A percentile compares a stretch with the other conserved stretches of the same genome.
Evolutionary conservation across 768 basidiomycete genomes (phyloP).

Genomic region (Leccinum aurantiacum): DNA sequence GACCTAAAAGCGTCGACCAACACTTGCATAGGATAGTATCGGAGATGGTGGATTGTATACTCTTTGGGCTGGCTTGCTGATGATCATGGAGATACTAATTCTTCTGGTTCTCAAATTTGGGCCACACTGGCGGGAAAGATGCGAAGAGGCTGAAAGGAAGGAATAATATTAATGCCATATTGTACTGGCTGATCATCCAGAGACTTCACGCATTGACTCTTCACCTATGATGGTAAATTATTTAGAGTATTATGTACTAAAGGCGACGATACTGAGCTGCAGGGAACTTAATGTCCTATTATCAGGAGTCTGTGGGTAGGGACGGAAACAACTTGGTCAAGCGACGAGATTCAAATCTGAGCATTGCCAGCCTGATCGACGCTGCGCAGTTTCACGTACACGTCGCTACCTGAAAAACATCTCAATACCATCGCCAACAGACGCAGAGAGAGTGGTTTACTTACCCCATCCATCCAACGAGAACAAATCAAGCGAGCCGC

Average conservation of each 20-base stretch:
- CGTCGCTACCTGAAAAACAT: conserved; percentile 43
- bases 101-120: conserved; percentile 62
- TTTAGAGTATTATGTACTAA: background rate
- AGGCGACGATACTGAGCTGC: background rate
- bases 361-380: conserved; percentile 53
- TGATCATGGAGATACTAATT: conserved; percentile 51
- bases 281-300: background rate
- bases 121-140: conserved; percentile 53
- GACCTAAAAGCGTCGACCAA: background rate
- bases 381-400: conserved; percentile 53
- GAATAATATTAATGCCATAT: conserved; percentile 8
- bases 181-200: background rate
- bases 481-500: conserved; percentile 79
- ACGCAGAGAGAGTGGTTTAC: conserved; percentile 16
- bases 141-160: conserved; percentile 43
- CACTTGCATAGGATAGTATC: conserved; percentile 16
- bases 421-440: background rate
- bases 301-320: background rate
- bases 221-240: conserved; percentile 6
- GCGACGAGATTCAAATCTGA: conserved; percentile 36
- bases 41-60: conserved; percentile 34
- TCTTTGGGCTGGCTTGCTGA: conserved; percentile 52
- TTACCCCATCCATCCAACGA: conserved; percentile 83
- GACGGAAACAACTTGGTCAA: background rate
- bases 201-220: background rate